These are phyloP conservation scores for Coemansia sp. DNA, from an alignment of 192 early-diverging fungal genomes.

Conservation along the genomic window DNA sequence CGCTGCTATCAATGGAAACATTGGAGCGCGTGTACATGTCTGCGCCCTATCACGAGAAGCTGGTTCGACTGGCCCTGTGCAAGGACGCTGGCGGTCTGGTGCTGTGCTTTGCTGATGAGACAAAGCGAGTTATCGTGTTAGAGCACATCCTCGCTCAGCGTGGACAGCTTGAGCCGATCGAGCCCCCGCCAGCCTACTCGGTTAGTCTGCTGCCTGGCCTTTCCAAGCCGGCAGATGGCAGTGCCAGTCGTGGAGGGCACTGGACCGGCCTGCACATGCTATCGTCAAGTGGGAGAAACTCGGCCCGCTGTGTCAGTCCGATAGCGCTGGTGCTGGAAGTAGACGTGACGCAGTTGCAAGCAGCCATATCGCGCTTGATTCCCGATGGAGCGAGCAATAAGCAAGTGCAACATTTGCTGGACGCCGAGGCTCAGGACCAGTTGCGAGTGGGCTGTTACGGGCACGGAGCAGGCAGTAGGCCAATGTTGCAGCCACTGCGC, in stretches of 20 bases:
- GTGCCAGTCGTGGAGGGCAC: background rate
- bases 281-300: conserved; percentile 2
- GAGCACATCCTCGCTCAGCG: conserved; percentile 14
- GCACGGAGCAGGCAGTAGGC: background rate
- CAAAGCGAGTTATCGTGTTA: conserved; percentile 18
- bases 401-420: conserved; percentile 27
- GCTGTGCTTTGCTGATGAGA: conserved; percentile 33
- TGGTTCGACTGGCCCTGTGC: conserved; percentile 22
- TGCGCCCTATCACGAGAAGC: conserved; percentile 28
- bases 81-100: conserved; percentile 20
- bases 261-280: conserved; percentile 16
- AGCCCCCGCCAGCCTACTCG: conserved; percentile 7
- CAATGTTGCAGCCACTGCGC: conserved; percentile 19
- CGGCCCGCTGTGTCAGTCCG: conserved; percentile 2
- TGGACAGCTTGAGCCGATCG: conserved; percentile 3
- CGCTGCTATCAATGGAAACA: conserved; percentile 29
- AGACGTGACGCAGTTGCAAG: conserved; percentile 36
- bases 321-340: conserved; percentile 33
- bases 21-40: conserved; percentile 39
- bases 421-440: conserved; percentile 3
- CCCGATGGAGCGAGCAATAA: conserved; percentile 21
- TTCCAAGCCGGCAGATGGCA: background rate
- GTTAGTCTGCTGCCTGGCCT: conserved; percentile 2
- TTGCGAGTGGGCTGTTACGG: background rate
- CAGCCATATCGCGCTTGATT: conserved; percentile 18